phyloP scores from a whole-genome alignment of 2,329 filamentous ascomycete genomes.

The Epichloe uncinata region DNA sequence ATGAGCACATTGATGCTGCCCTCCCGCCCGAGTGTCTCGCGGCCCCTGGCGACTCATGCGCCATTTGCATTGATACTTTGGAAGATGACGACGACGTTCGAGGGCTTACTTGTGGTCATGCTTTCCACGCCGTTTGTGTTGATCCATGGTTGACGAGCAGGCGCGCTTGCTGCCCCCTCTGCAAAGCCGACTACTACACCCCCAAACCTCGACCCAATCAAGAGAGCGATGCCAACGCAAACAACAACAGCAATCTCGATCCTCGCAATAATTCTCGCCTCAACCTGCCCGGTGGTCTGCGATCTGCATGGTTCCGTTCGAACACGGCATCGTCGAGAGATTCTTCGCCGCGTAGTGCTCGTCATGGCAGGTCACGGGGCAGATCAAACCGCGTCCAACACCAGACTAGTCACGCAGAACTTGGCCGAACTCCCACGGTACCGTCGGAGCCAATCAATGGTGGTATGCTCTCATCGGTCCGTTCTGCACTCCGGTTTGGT shows the following conservation, averaged over 20 bases:
- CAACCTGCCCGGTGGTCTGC: conserved; percentile 32
- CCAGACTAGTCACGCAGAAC: conserved; percentile 5
- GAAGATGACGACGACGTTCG: conserved; percentile 95
- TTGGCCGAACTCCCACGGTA: conserved; percentile 4
- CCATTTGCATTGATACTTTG: conserved; percentile 87
- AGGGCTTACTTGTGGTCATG: conserved; percentile 89
- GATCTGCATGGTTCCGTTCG: conserved; percentile 25
- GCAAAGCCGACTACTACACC: conserved; percentile 95
- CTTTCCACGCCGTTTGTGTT: conserved; percentile 90
- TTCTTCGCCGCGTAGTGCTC: background rate
- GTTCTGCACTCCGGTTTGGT: conserved; percentile 20
- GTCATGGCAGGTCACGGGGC: conserved; percentile 1
- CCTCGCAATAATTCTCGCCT: conserved; percentile 29
- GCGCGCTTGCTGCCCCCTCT: conserved; percentile 89
- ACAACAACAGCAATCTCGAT: conserved; percentile 15
- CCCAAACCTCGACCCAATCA: conserved; percentile 65
- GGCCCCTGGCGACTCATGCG: conserved; percentile 81
- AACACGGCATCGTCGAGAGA: conserved; percentile 1
- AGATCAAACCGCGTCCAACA: background rate
- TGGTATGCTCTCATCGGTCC: conserved; percentile 19
- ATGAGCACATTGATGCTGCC: conserved; percentile 72
- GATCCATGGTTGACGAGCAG: conserved; percentile 94
- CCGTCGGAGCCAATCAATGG: conserved; percentile 2
- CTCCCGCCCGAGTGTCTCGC: conserved; percentile 69
- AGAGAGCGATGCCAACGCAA: conserved; percentile 12